phyloP scores from a whole-genome alignment of 768 basidiomycete genomes.

The Obba rivulosa region DNA sequence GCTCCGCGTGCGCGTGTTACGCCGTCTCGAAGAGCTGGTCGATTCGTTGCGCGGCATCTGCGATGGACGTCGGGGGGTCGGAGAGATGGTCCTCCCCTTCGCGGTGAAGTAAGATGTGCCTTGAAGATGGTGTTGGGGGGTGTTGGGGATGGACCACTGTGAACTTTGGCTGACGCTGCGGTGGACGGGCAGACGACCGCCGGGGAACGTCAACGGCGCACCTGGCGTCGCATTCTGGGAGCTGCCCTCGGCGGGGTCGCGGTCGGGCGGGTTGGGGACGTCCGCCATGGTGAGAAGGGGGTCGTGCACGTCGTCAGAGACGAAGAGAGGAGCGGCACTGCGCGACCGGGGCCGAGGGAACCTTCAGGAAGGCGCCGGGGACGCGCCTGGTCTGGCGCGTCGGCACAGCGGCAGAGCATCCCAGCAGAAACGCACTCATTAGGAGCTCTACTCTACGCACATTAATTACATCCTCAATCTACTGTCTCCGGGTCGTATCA shows the following conservation, averaged over 20 bases:
- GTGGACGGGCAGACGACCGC: conserved; percentile 17
- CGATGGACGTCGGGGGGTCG: conserved; percentile 38
- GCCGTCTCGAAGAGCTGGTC: conserved; percentile 41
- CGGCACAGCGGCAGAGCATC: background rate
- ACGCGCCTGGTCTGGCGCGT: background rate
- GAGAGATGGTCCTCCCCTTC: conserved; percentile 35
- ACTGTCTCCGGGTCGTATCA: background rate
- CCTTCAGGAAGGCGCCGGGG: background rate
- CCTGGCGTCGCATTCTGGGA: conserved; percentile 5
- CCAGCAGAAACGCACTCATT: background rate
- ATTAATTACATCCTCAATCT: background rate
- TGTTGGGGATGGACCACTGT: conserved; percentile 53
- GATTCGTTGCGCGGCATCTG: conserved; percentile 49
- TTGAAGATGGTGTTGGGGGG: conserved; percentile 60
- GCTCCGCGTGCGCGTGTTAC: conserved; percentile 40
- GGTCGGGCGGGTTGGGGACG: background rate
- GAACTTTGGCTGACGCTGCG: conserved; percentile 42
- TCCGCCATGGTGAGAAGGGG: background rate
- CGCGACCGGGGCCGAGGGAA: background rate
- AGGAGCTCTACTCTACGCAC: background rate
- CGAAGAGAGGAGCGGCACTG: too few species aligned
- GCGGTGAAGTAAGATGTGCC: conserved; percentile 62
- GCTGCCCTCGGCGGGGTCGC: background rate
- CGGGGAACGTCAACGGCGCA: conserved; percentile 8
- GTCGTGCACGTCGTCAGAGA: background rate